Base-by-base conservation (phyloP, 2,329 filamentous ascomycete species). In the Pseudopithomyces maydicus region DNA sequence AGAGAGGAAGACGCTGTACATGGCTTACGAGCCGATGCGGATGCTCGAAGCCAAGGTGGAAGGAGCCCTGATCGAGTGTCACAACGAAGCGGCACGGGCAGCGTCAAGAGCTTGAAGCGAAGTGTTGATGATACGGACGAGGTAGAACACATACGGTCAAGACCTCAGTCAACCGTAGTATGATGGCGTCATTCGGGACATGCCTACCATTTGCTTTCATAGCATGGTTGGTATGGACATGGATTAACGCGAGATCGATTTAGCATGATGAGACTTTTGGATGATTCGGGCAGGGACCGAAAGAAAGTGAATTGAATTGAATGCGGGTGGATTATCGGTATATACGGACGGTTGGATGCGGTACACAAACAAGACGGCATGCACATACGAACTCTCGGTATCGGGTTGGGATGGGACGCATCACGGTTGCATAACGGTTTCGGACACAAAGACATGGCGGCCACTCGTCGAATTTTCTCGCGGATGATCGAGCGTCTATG, bases 31-130 rank as follows among this genome's bases (percentile, higher is more conserved):
- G 56, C 56, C 19, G 69, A 73, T 11, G 42, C 60, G 17, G 70
- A 74, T 11, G 52, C 65, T 35, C 66, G 64, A 12, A 74, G 70
- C 43, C 67, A 65, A 45, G 69, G 66, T 38, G 67, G 68, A 35
- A 61, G 65, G 56, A 74, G 72, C 44, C 73, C 73, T 11, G 73
- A 74, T 58, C 59, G 71, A 26, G 55, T 64, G 42, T 75, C 73
- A 7, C 73, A 74, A 52, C 70, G 63, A 38, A 75, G 73, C 57
- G 68, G 58, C 6, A 69, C 70, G 8, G 70, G 71, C 26, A 75
- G 73, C 50, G 63, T 72, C 46, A 70, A 69, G 56, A 74, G 73
- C 59, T 58, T 72, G 64, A 73, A 71, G 50, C 67, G 69, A 15
- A 51, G 48, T 11, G 38, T 43, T 54, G 47, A 29, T 14, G 72